These are phyloP conservation scores for Lactarius hengduanensis DNA, from an alignment of 768 basidiomycete genomes.

Conservation along the genomic window DNA sequence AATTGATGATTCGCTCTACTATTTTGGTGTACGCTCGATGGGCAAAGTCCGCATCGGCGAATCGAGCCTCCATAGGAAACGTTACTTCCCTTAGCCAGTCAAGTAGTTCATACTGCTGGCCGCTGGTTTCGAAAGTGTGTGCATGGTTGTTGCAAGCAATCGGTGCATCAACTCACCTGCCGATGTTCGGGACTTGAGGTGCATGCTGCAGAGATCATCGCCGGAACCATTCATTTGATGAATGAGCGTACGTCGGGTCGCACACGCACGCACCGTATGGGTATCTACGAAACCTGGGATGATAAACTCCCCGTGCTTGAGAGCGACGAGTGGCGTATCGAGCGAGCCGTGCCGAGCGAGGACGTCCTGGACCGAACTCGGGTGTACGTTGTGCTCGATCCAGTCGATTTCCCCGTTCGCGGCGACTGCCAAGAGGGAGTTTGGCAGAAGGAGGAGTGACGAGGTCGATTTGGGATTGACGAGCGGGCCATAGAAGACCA, in stretches of 20 bases:
- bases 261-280: conserved; percentile 63
- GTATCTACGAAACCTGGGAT: conserved; percentile 92
- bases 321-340: conserved; percentile 39
- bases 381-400: conserved; percentile 59
- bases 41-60: conserved; percentile 69
- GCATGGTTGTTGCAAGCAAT: conserved; percentile 11
- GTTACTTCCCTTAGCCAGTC: conserved; percentile 86
- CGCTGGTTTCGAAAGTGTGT: conserved; percentile 43
- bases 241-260: not conserved
- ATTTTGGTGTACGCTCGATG: conserved; percentile 63
- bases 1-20: conserved; percentile 66
- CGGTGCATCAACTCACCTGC: conserved; percentile 43
- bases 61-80: conserved; percentile 84
- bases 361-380: conserved; percentile 47
- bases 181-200: conserved; percentile 74
- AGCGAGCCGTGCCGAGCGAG: conserved; percentile 51
- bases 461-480: conserved; percentile 51
- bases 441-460: conserved; percentile 46
- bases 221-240: not conserved
- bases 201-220: conserved; percentile 55
- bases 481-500: conserved; percentile 55
- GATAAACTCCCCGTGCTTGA: conserved; percentile 55
- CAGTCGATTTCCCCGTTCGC: conserved; percentile 61
- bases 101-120: conserved; percentile 81
- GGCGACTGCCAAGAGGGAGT: conserved; percentile 54